Conservation (phyloP, 768 basidiomycete species). For the Dioszegia hungarica region DNA sequence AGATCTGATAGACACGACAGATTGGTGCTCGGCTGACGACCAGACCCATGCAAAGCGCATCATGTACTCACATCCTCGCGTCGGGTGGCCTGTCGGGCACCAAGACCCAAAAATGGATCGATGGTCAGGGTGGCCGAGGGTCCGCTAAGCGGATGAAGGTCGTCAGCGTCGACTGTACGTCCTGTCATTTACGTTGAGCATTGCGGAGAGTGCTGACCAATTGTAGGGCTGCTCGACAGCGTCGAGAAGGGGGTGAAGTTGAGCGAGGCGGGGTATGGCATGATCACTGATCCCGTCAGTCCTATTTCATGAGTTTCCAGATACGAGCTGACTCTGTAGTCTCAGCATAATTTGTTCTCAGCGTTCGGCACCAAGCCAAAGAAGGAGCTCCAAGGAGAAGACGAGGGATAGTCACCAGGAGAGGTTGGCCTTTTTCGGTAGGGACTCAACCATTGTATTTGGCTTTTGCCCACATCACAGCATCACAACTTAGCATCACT, state of each 20-base stretch:
- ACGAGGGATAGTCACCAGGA: no score
- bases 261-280: slow-evolving; percentile 34
- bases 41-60: slow-evolving; percentile 25
- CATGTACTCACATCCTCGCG: slow-evolving; percentile 43
- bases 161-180: slow-evolving; percentile 39
- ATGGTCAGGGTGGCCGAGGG: slow-evolving; percentile 35
- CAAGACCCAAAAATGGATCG: slow-evolving; percentile 43
- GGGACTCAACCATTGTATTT: no score
- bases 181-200: no score
- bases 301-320: neutral
- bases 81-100: slow-evolving; percentile 32
- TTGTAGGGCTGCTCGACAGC: neutral
- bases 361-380: slow-evolving; percentile 27
- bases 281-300: slow-evolving; percentile 39
- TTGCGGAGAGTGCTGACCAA: no score
- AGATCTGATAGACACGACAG: neutral
- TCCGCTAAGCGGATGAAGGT: slow-evolving; percentile 31
- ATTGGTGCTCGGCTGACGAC: neutral
- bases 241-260: slow-evolving; percentile 3
- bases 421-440: no score
- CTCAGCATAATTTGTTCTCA: slow-evolving; percentile 28
- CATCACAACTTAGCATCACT: no score
- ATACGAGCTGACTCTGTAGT: slow-evolving; percentile 8
- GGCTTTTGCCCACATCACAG: no score
- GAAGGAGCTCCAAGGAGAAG: neutral